Percentiles rank a stretch among this genome's conserved stretches.
Evolutionary conservation across 192 early-diverging fungal species (phyloP).

Genomic region (Dimargaris verticillata): DNA sequence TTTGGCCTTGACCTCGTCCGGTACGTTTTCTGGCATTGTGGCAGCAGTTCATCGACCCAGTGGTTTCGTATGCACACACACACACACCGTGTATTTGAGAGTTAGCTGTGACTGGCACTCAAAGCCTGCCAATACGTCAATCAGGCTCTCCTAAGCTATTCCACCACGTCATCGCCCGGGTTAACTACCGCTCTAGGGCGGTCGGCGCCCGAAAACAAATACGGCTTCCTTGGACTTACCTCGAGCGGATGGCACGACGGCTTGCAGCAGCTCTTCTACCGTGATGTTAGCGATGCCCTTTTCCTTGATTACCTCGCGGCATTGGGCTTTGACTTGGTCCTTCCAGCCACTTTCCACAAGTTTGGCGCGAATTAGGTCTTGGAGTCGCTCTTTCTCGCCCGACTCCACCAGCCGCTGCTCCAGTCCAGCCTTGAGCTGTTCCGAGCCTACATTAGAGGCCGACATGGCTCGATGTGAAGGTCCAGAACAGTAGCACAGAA

Average conservation of each 20-base stretch:
- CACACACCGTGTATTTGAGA: not conserved
- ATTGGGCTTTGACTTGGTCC: constrained; percentile 7
- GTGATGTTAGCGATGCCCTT: not conserved
- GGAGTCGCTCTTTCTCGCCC: constrained; percentile 5
- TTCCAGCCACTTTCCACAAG: constrained; percentile 6
- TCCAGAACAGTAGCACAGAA: too few species aligned
- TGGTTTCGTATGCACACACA: not conserved
- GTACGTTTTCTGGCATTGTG: not conserved
- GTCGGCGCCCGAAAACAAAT: not conserved
- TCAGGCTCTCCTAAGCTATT: not conserved
- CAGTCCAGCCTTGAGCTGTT: not conserved
- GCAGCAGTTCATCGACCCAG: not conserved
- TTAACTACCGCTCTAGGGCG: not conserved
- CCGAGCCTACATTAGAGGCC: not conserved
- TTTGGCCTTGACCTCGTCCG: not conserved
- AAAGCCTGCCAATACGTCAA: not conserved
- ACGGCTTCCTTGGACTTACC: not conserved
- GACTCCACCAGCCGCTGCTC: constrained; percentile 9
- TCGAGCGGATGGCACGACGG: not conserved
- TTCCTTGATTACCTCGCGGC: not conserved
- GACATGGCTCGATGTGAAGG: too few species aligned
- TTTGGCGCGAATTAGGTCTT: not conserved
- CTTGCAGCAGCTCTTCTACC: not conserved
- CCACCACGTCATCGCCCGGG: not conserved
- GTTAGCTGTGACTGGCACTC: not conserved